Evolutionary conservation across 768 basidiomycete species (phyloP), one percentile per base, ranked within the genome.

Genomic region (Trametes sanguinea): DNA sequence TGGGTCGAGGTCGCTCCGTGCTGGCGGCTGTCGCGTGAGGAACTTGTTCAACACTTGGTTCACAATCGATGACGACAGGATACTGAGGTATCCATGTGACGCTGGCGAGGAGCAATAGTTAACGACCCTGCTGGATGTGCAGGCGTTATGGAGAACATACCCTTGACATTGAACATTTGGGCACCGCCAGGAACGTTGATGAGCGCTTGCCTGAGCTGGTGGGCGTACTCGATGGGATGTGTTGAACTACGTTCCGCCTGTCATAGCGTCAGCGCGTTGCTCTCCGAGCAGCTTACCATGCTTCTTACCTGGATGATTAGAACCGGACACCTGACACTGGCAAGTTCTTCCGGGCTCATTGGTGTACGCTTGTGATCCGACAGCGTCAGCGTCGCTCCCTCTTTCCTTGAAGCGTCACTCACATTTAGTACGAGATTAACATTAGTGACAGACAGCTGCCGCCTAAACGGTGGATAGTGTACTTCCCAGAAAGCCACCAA

Each of bases 21-120:
- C 70, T 29, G 69, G 80, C 8, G 86, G 82, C 39, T 84, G 80
- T 14, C 83, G 81, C 13, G 77, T 73, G 9, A 92, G 71, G 71
- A 92, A 92, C 67, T 83, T 85, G 54, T 76, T 65, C 65, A 88
- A 83, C 4, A 83, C 83, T 64, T 85, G 84, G 69, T 89, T 88
- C 13, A 84, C 81, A 45, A 87, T 80, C 37, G 86, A 82, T 7
- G 83, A 78, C 3, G 83, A 81, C 13, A 83, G 69, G 56, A 90
- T 74, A 67, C 81, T 82, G 43, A 90, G 69, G 67, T 79, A 82
- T 3, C 82, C 83, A 47, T 77, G 75, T 55, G 78, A 22, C 3
- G 63, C 67, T 70, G 48, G 3, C n/a, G 32, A 30, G 16, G 14
- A 50, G 29, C 2, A 30, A 6, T 6, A 2, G 42, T 54, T 29